Evolutionary conservation across 768 basidiomycete genomes (phyloP).

Genomic region (Trametes villosa): DNA sequence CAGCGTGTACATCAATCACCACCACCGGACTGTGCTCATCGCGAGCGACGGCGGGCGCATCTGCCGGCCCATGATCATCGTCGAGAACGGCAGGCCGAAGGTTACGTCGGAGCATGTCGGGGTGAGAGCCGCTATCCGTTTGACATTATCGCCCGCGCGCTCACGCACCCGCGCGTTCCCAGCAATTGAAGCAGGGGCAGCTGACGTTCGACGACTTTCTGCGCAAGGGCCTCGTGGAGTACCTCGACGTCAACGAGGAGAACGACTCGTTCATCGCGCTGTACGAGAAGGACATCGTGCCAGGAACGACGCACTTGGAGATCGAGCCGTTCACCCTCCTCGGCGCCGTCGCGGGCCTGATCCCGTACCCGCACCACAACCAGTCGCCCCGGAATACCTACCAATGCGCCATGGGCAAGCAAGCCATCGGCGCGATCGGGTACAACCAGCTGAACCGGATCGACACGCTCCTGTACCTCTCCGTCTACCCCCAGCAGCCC

Average conservation of each 20-base stretch:
- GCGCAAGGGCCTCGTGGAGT: conserved; percentile 90
- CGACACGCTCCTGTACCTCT: conserved; percentile 96
- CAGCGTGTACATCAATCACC: conserved; percentile 93
- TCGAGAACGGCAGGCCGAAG: conserved; percentile 76
- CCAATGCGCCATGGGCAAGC: conserved; percentile 99
- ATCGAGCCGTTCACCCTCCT: conserved; percentile 98
- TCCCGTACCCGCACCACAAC: conserved; percentile 99
- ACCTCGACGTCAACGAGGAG: conserved; percentile 98
- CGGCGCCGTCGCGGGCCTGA: conserved; percentile 96
- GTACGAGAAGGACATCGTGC: conserved; percentile 85
- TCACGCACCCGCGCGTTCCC: conserved; percentile 12
- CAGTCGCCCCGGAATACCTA: conserved; percentile 99
- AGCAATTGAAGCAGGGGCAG: conserved; percentile 80
- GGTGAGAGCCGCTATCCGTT: conserved; percentile 48
- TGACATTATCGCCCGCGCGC: not conserved
- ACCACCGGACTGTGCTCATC: conserved; percentile 93
- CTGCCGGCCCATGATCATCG: conserved; percentile 96
- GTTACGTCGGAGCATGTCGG: conserved; percentile 81
- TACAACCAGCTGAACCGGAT: conserved; percentile 98
- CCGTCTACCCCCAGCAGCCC: conserved; percentile 97
- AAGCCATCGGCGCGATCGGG: conserved; percentile 97
- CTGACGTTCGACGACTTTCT: conserved; percentile 95
- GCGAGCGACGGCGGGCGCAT: conserved; percentile 97
- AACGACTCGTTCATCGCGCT: conserved; percentile 97
- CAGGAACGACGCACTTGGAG: conserved; percentile 90